phyloP scores from a whole-genome alignment of 441 rosid genomes.

The Croton setiger region DNA sequence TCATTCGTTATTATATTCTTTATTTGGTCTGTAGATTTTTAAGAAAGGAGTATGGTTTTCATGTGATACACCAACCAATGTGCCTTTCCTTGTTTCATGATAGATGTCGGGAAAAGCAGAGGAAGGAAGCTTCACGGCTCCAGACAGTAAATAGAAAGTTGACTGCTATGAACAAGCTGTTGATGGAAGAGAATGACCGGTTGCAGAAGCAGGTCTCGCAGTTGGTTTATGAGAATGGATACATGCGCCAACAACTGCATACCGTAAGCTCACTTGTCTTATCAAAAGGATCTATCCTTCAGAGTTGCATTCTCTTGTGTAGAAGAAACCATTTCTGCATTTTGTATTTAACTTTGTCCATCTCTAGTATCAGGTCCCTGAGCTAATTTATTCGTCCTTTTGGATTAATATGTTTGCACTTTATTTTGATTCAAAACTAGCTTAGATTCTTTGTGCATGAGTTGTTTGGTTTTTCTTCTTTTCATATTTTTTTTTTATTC shows the following conservation, averaged over 20 bases:
- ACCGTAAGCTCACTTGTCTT: constrained; percentile 40
- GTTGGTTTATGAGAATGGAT: constrained; percentile 88
- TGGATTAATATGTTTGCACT: background rate
- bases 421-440: background rate
- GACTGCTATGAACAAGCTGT: constrained; percentile 83
- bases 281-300: background rate
- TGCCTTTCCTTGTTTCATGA: background rate
- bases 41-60: background rate
- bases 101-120: constrained; percentile 94
- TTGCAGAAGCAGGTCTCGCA: constrained; percentile 95
- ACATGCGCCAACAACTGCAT: constrained; percentile 70
- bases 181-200: constrained; percentile 98
- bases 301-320: background rate
- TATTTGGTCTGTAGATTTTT: background rate
- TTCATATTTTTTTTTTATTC: background rate
- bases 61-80: background rate
- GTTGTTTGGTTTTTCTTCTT: too few species aligned
- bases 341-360: too few species aligned
- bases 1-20: background rate
- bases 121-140: constrained; percentile 88
- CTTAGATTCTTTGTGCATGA: background rate
- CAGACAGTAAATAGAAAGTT: constrained; percentile 86
- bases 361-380: background rate
- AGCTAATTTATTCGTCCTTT: background rate
- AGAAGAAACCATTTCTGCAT: background rate